phyloP scores from a whole-genome alignment of 192 early-diverging fungal species.

The Backusella mclennaniae region DNA sequence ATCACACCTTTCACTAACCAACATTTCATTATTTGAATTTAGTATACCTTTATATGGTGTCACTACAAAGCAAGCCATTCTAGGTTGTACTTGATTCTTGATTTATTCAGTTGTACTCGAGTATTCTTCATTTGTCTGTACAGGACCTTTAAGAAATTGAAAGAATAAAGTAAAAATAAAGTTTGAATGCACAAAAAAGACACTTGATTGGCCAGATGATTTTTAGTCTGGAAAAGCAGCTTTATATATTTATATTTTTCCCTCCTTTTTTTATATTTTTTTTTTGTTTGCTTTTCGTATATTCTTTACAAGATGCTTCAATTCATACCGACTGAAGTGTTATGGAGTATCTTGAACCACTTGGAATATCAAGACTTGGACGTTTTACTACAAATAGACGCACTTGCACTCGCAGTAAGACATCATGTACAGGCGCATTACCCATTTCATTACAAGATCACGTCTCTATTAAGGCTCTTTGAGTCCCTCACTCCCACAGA shows the following conservation, averaged over 20 bases:
- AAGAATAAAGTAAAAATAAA: too few relatives aligned
- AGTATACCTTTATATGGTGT: too few relatives aligned
- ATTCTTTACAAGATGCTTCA: conserved; percentile 7
- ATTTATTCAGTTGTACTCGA: too few relatives aligned
- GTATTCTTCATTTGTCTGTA: too few relatives aligned
- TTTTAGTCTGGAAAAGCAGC: too few relatives aligned
- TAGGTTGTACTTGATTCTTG: too few relatives aligned
- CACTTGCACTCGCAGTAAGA: not conserved
- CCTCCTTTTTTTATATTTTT: conserved; percentile 8
- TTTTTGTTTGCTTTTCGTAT: not conserved
- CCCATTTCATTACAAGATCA: conserved; percentile 19
- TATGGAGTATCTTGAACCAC: conserved; percentile 9
- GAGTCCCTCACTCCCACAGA: conserved; percentile 81
- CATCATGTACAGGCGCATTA: conserved; percentile 17
- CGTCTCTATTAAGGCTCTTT: conserved; percentile 67
- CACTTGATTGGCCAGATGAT: too few relatives aligned
- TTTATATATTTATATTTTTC: not conserved
- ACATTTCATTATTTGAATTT: too few relatives aligned
- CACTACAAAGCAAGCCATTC: too few relatives aligned
- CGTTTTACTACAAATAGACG: not conserved
- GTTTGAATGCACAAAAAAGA: too few relatives aligned
- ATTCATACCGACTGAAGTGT: conserved; percentile 21
- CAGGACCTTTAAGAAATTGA: too few relatives aligned
- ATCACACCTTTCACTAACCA: too few relatives aligned
- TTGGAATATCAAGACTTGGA: conserved; percentile 27